phyloP scores from a whole-genome alignment of 257 asterid species.

The Fraxinus pennsylvanica region DNA sequence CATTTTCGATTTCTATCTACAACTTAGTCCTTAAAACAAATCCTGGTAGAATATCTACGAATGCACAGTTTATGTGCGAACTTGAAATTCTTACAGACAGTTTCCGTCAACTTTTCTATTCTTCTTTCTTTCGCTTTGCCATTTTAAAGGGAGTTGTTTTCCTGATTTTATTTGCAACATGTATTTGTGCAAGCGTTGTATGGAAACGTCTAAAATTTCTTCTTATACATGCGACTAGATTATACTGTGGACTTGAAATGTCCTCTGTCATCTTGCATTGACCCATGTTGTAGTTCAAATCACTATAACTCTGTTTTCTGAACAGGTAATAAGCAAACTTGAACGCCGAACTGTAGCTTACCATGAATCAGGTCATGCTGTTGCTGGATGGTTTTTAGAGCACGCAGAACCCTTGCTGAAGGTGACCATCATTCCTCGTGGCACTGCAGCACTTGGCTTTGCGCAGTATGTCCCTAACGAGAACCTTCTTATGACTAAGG shows the following conservation, averaged over 20 bases:
- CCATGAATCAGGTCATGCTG: slow-evolving; percentile 98
- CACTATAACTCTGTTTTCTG: neutral
- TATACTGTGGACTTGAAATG: neutral
- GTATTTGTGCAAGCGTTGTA: neutral
- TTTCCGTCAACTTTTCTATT: neutral
- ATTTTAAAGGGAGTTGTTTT: neutral
- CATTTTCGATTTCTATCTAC: neutral
- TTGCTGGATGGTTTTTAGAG: slow-evolving; percentile 87
- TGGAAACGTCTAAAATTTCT: neutral
- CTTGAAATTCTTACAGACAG: neutral
- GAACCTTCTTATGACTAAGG: slow-evolving; percentile 93
- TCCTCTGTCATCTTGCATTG: neutral
- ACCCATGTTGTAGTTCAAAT: neutral
- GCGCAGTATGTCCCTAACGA: slow-evolving; percentile 90
- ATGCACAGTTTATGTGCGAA: neutral
- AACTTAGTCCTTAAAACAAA: neutral
- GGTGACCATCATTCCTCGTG: slow-evolving; percentile 95
- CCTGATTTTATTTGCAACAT: neutral
- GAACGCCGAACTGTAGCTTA: slow-evolving; percentile 91
- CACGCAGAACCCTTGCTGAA: slow-evolving; percentile 90
- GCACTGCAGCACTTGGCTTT: slow-evolving; percentile 95
- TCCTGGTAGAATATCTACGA: neutral
- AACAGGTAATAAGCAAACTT: slow-evolving; percentile 82
- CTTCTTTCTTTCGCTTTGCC: neutral
- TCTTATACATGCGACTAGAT: neutral